Evolutionary conservation across 371 early-diverging fungal genomes (phyloP).

Genomic region (Mucor lusitanicus): DNA sequence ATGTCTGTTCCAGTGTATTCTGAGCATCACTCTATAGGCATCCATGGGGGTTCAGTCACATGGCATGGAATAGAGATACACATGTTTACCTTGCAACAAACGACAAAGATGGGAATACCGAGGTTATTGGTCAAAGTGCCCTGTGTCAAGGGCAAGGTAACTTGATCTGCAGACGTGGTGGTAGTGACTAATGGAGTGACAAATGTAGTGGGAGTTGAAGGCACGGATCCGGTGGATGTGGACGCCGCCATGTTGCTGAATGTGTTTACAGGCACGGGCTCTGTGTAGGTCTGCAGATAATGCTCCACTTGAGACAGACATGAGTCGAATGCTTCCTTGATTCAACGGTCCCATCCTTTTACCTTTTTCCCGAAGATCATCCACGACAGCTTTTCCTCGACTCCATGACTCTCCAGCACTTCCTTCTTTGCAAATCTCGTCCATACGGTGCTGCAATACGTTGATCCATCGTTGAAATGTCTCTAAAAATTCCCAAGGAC

Average conservation of each 20-base stretch:
- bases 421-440: conserved; percentile 65
- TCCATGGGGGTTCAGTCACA: too few relatives aligned
- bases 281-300: conserved; percentile 63
- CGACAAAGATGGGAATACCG: conserved; percentile 87
- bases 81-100: conserved; percentile 81
- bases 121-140: conserved; percentile 86
- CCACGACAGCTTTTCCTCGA: conserved; percentile 67
- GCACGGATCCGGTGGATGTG: conserved; percentile 38
- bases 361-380: conserved; percentile 77
- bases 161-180: conserved; percentile 55
- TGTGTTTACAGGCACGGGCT: conserved; percentile 36
- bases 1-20: conserved; percentile 76
- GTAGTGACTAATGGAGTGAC: conserved; percentile 45
- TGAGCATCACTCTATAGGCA: conserved; percentile 87
- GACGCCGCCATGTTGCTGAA: conserved; percentile 37
- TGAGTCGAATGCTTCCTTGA: too few relatives aligned
- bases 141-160: conserved; percentile 75
- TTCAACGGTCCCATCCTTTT: conserved; percentile 6
- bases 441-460: conserved; percentile 67
- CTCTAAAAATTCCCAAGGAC: conserved; percentile 88
- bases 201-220: conserved; percentile 22
- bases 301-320: conserved; percentile 46
- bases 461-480: conserved; percentile 81
- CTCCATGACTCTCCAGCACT: conserved; percentile 58
- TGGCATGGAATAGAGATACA: not conserved